phyloP scores from a whole-genome alignment of 441 rosid genomes.

The Corymbia calophylla region DNA sequence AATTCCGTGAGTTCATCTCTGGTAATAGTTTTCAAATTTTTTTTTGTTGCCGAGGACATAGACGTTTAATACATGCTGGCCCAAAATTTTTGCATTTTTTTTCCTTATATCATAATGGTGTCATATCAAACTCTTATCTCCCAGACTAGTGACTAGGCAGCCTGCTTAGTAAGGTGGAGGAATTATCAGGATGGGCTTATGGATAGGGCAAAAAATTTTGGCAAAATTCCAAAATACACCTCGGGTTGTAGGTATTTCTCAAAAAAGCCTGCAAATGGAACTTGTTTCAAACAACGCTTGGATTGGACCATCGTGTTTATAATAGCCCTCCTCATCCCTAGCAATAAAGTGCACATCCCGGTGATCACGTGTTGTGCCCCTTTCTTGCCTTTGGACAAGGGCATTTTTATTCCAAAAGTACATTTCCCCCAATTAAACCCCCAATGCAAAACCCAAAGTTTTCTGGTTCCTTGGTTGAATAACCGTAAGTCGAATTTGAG shows the following conservation, averaged over 20 bases:
- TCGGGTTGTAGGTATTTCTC: background rate
- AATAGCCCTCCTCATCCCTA: background rate
- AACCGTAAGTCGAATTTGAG: background rate
- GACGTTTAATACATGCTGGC: background rate
- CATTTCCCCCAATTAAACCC: background rate
- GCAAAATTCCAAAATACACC: background rate
- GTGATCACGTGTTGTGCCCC: background rate
- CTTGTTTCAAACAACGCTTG: background rate
- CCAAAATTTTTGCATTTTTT: background rate
- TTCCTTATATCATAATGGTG: background rate
- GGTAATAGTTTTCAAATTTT: background rate
- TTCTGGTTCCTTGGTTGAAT: background rate
- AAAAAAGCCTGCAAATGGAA: background rate
- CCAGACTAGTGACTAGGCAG: background rate
- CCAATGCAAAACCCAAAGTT: background rate
- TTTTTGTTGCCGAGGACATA: background rate
- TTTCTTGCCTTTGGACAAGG: background rate
- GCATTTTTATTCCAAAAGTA: background rate
- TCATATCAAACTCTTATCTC: background rate
- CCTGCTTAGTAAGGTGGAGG: background rate
- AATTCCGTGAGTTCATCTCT: background rate
- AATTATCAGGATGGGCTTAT: background rate
- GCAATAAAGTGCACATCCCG: background rate
- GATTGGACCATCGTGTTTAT: background rate
- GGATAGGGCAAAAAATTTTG: fast-evolving